phyloP scores from a whole-genome alignment of 768 basidiomycete species.

The Tephrocybe rancida region DNA sequence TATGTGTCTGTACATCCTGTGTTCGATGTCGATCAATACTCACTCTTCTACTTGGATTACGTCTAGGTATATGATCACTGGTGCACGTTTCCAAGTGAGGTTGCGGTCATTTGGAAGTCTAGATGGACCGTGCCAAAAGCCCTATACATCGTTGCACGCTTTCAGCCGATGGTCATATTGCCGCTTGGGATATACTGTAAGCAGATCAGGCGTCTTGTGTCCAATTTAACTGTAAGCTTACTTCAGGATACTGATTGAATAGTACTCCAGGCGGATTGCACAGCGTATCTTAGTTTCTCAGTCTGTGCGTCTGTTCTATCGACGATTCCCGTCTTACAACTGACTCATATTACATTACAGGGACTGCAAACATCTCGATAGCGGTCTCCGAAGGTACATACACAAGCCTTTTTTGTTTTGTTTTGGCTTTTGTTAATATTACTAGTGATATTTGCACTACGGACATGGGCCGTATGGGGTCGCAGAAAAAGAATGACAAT shows the following conservation, averaged over 20 bases:
- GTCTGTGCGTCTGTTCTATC: background rate
- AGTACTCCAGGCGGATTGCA: constrained; percentile 3
- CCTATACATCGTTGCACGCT: background rate
- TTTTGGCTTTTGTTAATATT: background rate
- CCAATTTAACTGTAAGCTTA: background rate
- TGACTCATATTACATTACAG: background rate
- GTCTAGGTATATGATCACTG: background rate
- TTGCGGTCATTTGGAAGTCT: background rate
- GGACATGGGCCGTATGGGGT: background rate
- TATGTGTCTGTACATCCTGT: background rate
- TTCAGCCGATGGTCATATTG: background rate
- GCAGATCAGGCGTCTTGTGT: background rate
- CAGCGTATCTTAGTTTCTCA: constrained; percentile 1
- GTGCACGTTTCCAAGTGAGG: background rate
- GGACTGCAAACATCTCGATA: constrained; percentile 2
- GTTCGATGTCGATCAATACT: background rate
- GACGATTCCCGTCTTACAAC: background rate
- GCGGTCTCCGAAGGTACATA: background rate
- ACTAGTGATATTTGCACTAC: background rate
- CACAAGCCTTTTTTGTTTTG: background rate
- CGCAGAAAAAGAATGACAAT: background rate
- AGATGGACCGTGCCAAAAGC: background rate
- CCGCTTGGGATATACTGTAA: background rate
- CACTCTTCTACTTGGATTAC: background rate
- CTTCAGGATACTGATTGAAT: background rate